phyloP scores from a whole-genome alignment of 2,329 filamentous ascomycete species.

The Fusarium sororula region DNA sequence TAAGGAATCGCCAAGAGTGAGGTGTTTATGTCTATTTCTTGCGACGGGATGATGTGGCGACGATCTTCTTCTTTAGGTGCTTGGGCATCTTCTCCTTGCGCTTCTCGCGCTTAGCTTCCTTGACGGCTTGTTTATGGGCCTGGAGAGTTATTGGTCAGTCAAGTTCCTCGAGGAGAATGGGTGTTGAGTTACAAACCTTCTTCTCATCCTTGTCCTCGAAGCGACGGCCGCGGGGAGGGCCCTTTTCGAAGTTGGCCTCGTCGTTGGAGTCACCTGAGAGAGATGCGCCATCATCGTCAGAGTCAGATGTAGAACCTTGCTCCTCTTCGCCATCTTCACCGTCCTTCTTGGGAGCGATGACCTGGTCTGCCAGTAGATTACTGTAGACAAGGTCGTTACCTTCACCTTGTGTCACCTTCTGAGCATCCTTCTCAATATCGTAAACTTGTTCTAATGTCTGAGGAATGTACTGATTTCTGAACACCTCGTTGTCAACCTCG shows the following conservation, averaged over 20 bases:
- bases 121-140: slow-evolving; percentile 86
- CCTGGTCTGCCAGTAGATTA: slow-evolving; percentile 79
- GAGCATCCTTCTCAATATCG: slow-evolving; percentile 90
- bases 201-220: slow-evolving; percentile 94
- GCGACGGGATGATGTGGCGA: slow-evolving; percentile 68
- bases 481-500: slow-evolving; percentile 89
- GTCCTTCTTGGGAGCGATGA: slow-evolving; percentile 53
- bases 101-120: slow-evolving; percentile 95
- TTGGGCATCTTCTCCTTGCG: slow-evolving; percentile 97
- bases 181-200: slow-evolving; percentile 60
- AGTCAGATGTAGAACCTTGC: slow-evolving; percentile 50
- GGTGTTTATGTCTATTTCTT: slow-evolving; percentile 61
- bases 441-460: slow-evolving; percentile 96
- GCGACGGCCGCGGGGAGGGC: slow-evolving; percentile 78
- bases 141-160: slow-evolving; percentile 43
- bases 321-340: slow-evolving; percentile 51
- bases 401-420: slow-evolving; percentile 77
- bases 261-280: slow-evolving; percentile 56
- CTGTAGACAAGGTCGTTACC: slow-evolving; percentile 85
- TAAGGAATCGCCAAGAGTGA: neutral
- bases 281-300: slow-evolving; percentile 60
- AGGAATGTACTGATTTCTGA: slow-evolving; percentile 95
- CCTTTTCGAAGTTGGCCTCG: slow-evolving; percentile 70
- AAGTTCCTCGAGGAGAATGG: neutral
- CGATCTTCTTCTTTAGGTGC: slow-evolving; percentile 89